A percentile compares a stretch with the other conserved stretches of the same genome.
phyloP scores from a whole-genome alignment of 2,329 filamentous ascomycete species.

The Plectosphaerella cucumerina region DNA sequence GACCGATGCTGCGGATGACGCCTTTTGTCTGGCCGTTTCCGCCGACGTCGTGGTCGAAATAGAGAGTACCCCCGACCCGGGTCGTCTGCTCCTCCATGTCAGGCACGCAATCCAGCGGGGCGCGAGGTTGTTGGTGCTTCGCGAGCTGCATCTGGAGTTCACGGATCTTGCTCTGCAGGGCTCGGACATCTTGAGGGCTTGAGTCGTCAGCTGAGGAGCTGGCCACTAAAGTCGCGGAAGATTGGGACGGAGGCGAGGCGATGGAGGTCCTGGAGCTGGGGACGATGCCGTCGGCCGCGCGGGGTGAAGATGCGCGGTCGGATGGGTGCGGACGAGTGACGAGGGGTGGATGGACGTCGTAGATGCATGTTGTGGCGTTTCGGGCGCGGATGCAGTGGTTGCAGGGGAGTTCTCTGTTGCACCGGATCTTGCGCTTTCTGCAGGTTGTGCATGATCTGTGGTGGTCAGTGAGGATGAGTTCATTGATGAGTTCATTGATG shows the following conservation, averaged over 20 bases:
- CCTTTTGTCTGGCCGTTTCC: not conserved
- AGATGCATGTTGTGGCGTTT: constrained; percentile 24
- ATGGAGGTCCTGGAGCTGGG: constrained; percentile 7
- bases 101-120: not conserved
- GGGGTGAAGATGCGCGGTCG: not conserved
- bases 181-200: not conserved
- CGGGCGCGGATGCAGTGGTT: constrained; percentile 35
- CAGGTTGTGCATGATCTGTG: constrained; percentile 35
- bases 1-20: constrained; percentile 24
- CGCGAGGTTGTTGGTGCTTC: no score
- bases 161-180: no score
- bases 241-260: constrained; percentile 1
- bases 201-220: constrained; percentile 37
- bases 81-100: not conserved
- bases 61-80: not conserved
- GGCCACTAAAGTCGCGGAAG: constrained; percentile 9
- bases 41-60: not conserved
- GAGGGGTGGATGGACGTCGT: constrained; percentile 15
- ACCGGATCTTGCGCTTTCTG: constrained; percentile 38
- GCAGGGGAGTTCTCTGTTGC: constrained; percentile 35
- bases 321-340: not conserved
- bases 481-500: no score
- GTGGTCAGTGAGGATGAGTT: no score
- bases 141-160: no score
- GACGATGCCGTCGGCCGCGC: not conserved